Conservation (phyloP, 352 stramenopile genomes). For the Peronosclerospora sorghi region DNA sequence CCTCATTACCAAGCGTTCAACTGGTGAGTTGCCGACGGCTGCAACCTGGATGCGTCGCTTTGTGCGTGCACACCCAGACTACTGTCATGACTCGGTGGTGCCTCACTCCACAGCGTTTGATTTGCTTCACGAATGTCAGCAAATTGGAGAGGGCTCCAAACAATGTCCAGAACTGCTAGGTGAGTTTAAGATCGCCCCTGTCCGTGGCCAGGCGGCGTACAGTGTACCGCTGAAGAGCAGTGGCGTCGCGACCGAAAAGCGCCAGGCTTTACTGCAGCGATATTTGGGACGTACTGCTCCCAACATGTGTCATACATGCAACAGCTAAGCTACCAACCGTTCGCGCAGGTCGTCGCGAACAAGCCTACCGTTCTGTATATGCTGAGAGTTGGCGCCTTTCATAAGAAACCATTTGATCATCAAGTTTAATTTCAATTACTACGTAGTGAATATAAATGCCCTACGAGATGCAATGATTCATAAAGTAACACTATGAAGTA, state of each 20-base stretch:
- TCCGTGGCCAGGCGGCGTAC: slow-evolving; percentile 86
- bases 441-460: too few species aligned
- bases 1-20: slow-evolving; percentile 91
- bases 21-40: slow-evolving; percentile 91
- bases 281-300: slow-evolving; percentile 23
- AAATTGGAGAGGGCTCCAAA: slow-evolving; percentile 91
- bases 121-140: slow-evolving; percentile 90
- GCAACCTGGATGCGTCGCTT: slow-evolving; percentile 96
- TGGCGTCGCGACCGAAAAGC: slow-evolving; percentile 59
- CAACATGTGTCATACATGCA: slow-evolving; percentile 14
- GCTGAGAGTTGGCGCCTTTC: too few species aligned
- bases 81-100: slow-evolving; percentile 90
- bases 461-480: too few species aligned
- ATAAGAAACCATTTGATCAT: too few species aligned
- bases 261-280: slow-evolving; percentile 49
- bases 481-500: too few species aligned
- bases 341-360: too few species aligned
- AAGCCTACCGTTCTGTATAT: too few species aligned
- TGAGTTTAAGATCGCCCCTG: slow-evolving; percentile 87
- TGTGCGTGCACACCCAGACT: slow-evolving; percentile 89
- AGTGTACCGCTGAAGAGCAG: slow-evolving; percentile 89
- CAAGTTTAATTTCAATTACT: too few species aligned
- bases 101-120: slow-evolving; percentile 85
- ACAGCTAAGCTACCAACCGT: slow-evolving; percentile 21
- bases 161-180: slow-evolving; percentile 89